Evolutionary conservation across 331 rosid genomes (phyloP).

Genomic region (Spiraea crenata): DNA sequence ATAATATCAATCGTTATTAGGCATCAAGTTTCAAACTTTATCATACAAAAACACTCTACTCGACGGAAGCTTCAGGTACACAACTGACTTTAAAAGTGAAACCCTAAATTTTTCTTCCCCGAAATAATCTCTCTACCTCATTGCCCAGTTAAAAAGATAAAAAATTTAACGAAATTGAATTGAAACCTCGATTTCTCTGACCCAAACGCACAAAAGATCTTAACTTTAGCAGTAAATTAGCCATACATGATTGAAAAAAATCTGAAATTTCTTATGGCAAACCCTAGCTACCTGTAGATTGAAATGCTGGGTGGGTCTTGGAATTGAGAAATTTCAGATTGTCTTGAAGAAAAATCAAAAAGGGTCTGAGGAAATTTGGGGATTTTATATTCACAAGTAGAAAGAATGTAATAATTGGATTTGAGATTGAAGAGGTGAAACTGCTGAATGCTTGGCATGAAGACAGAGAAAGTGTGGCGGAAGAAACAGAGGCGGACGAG

Average conservation of each 20-base stretch:
- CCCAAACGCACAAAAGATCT: not conserved
- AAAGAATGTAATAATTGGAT: not conserved
- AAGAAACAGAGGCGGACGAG: slow-evolving; percentile 29
- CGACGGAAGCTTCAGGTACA: not conserved
- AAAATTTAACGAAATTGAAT: not conserved
- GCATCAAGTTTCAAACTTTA: not conserved
- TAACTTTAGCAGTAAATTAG: not conserved
- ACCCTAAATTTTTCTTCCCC: not conserved
- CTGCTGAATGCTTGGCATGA: not conserved
- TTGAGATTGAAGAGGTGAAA: not conserved
- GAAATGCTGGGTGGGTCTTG: slow-evolving; percentile 2
- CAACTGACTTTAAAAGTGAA: not conserved
- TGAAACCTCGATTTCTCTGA: not conserved
- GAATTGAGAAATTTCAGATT: not conserved
- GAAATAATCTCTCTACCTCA: not conserved
- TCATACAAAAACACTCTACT: not conserved
- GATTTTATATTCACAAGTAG: not conserved
- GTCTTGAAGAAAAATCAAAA: slow-evolving; percentile 14
- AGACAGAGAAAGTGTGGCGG: slow-evolving; percentile 58
- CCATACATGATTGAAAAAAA: not conserved
- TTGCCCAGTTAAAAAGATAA: not conserved
- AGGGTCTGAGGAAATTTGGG: slow-evolving; percentile 6
- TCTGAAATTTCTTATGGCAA: not conserved
- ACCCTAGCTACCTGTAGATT: slow-evolving; percentile 10
- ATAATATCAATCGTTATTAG: not conserved